Evolutionary conservation across 2,329 filamentous ascomycete species (phyloP).

Genomic region (Colletotrichum euphorbiae): DNA sequence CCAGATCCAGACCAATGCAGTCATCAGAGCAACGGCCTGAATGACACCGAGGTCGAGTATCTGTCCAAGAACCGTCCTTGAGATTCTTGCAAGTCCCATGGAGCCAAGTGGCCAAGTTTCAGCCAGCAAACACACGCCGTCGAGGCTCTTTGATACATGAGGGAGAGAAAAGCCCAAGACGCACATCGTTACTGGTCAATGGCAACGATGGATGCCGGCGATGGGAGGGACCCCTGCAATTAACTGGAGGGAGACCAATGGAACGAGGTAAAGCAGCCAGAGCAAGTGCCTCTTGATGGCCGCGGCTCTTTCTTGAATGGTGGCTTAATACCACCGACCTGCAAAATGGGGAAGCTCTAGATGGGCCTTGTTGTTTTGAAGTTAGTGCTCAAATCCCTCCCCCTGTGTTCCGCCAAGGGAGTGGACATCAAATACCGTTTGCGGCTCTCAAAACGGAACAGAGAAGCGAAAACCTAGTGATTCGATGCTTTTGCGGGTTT

Average conservation of each 20-base stretch:
- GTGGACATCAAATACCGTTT: too few species aligned
- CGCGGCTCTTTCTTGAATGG: not conserved
- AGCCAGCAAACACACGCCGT: not conserved
- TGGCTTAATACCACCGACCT: not conserved
- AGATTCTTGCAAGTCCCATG: not conserved
- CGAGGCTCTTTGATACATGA: not conserved
- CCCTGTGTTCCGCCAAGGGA: not conserved
- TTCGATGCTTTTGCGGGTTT: too few species aligned
- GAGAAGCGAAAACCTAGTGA: too few species aligned
- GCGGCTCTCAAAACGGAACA: too few species aligned
- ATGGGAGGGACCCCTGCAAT: not conserved
- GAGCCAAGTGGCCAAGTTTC: not conserved
- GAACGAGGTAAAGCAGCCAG: not conserved
- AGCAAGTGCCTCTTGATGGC: not conserved
- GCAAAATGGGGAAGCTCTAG: not conserved
- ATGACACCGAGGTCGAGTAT: not conserved
- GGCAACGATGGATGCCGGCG: not conserved
- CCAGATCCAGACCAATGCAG: not conserved
- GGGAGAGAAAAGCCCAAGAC: not conserved
- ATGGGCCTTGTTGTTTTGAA: not conserved
- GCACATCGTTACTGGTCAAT: conserved; percentile 5
- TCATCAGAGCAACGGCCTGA: not conserved
- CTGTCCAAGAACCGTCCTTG: not conserved
- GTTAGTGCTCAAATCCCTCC: not conserved
- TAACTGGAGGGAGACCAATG: conserved; percentile 1